phyloP scores from a whole-genome alignment of 2,329 filamentous ascomycete genomes.

The Diaporthe longicolla region DNA sequence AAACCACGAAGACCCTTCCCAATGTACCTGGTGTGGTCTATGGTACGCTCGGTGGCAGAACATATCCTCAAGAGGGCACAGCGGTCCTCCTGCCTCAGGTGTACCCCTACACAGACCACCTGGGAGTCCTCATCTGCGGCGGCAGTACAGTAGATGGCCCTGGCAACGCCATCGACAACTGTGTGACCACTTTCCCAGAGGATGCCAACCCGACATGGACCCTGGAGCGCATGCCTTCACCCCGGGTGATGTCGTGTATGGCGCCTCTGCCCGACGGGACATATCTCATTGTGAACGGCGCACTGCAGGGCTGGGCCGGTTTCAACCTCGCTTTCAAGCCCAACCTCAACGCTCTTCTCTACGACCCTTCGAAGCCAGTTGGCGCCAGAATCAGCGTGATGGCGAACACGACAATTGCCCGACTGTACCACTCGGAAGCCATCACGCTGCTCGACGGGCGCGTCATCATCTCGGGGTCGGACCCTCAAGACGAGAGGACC shows the following conservation, averaged over 20 bases:
- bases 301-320: slow-evolving; percentile 64
- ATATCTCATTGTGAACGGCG: slow-evolving; percentile 68
- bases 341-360: slow-evolving; percentile 67
- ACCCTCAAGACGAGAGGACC: slow-evolving; percentile 53
- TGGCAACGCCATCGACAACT: slow-evolving; percentile 70
- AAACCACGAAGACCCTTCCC: slow-evolving; percentile 63
- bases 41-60: slow-evolving; percentile 64
- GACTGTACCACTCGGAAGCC: slow-evolving; percentile 70
- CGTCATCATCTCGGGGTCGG: slow-evolving; percentile 67
- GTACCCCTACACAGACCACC: slow-evolving; percentile 64
- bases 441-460: slow-evolving; percentile 68
- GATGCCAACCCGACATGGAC: slow-evolving; percentile 63
- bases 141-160: slow-evolving; percentile 63
- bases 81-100: slow-evolving; percentile 67
- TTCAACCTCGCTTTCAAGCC: slow-evolving; percentile 62
- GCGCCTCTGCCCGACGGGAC: slow-evolving; percentile 69
- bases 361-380: slow-evolving; percentile 64
- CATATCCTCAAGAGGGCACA: slow-evolving; percentile 70
- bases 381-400: slow-evolving; percentile 65
- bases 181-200: slow-evolving; percentile 68
- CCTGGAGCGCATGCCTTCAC: slow-evolving; percentile 71
- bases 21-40: slow-evolving; percentile 69
- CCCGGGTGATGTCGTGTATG: slow-evolving; percentile 68
- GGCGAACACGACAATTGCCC: slow-evolving; percentile 68
- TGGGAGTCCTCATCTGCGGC: slow-evolving; percentile 69